A percentile compares a stretch with the other conserved stretches of the same genome.
Conservation (phyloP, 2,329 filamentous ascomycete species). For the Microcera coccophila region DNA sequence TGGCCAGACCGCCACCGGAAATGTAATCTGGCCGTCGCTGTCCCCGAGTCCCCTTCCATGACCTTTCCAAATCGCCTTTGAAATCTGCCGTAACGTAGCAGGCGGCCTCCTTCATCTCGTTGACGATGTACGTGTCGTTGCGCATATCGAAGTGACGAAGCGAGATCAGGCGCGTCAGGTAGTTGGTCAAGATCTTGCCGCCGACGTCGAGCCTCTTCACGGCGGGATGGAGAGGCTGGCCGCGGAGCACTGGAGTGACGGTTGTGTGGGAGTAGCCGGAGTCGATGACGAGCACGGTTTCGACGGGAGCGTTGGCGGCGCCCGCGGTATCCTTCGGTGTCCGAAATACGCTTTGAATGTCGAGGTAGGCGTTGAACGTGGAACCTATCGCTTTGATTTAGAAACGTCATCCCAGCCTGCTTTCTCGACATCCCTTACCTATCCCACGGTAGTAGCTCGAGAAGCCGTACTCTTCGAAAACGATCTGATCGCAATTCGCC, state of each 20-base stretch:
- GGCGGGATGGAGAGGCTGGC: constrained; percentile 73
- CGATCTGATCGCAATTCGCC: constrained; percentile 88
- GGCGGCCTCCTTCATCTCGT: constrained; percentile 89
- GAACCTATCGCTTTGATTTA: constrained; percentile 48
- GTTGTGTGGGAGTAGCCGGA: constrained; percentile 92
- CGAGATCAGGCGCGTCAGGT: constrained; percentile 84
- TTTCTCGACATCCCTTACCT: constrained; percentile 44
- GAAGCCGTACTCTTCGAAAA: constrained; percentile 97
- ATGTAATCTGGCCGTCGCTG: constrained; percentile 50
- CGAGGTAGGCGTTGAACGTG: constrained; percentile 76
- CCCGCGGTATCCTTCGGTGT: constrained; percentile 48
- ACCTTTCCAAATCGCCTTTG: constrained; percentile 68
- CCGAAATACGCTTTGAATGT: constrained; percentile 66
- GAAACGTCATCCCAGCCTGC: no score
- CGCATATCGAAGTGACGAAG: constrained; percentile 93
- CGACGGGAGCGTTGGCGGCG: constrained; percentile 53
- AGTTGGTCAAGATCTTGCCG: constrained; percentile 89
- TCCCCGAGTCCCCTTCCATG: constrained; percentile 73
- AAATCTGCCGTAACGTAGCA: constrained; percentile 84
- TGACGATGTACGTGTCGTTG: constrained; percentile 88
- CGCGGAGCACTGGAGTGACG: constrained; percentile 78
- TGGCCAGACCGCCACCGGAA: constrained; percentile 60
- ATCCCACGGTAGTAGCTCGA: constrained; percentile 75
- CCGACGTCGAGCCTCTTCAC: constrained; percentile 85
- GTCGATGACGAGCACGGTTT: constrained; percentile 85